These are phyloP conservation scores for Elsinoe fawcettii DNA, from an alignment of 2,329 filamentous ascomycete species.

Conservation along the genomic window DNA sequence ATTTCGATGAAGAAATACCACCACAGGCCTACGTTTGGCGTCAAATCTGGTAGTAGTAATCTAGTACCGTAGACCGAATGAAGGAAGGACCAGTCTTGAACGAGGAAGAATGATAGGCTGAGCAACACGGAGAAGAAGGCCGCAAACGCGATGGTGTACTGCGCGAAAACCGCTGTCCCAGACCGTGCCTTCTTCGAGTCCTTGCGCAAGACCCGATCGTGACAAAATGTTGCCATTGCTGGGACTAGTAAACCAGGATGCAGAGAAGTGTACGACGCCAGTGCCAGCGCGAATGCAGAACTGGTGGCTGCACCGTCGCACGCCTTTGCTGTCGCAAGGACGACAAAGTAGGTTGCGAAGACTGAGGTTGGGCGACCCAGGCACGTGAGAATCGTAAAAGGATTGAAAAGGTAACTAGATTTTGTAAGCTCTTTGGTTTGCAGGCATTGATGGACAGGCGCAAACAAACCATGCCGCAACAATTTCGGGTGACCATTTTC, in stretches of 20 bases:
- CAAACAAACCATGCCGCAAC: constrained; percentile 66
- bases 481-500: constrained; percentile 64
- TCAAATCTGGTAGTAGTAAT: constrained; percentile 81
- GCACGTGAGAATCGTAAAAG: constrained; percentile 85
- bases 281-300: constrained; percentile 74
- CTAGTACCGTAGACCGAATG: constrained; percentile 87
- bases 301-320: constrained; percentile 62
- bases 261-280: constrained; percentile 85
- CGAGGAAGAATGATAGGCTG: constrained; percentile 63
- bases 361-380: constrained; percentile 81
- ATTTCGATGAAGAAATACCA: constrained; percentile 99
- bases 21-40: constrained; percentile 93
- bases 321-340: constrained; percentile 75
- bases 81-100: constrained; percentile 80
- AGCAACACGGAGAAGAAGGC: constrained; percentile 56
- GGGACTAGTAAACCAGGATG: constrained; percentile 83
- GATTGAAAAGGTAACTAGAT: constrained; percentile 80
- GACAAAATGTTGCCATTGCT: constrained; percentile 71
- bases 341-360: constrained; percentile 80
- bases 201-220: constrained; percentile 43
- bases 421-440: neutral
- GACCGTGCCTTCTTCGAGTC: constrained; percentile 17
- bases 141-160: constrained; percentile 51
- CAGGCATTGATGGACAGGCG: constrained; percentile 19
- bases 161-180: constrained; percentile 24